phyloP scores from a whole-genome alignment of 2,329 filamentous ascomycete species.

The Cytospora piceae region DNA sequence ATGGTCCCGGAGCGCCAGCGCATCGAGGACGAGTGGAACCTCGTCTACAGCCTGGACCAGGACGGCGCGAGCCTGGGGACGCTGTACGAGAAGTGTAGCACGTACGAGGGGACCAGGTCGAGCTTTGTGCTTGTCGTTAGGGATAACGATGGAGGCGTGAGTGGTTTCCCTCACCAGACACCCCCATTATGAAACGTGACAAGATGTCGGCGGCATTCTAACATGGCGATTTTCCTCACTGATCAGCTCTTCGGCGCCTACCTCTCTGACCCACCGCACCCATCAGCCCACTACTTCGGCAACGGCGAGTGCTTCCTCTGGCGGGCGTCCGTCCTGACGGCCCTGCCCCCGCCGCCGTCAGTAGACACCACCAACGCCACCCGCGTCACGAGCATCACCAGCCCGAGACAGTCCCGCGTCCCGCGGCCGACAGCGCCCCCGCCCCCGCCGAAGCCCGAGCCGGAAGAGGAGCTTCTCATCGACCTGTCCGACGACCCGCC shows the following conservation, averaged over 20 bases:
- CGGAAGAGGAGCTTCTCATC: constrained; percentile 25
- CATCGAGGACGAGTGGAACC: constrained; percentile 82
- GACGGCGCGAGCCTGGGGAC: constrained; percentile 87
- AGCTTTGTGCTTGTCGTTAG: constrained; percentile 89
- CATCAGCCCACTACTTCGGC: constrained; percentile 84
- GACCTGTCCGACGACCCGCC: constrained; percentile 30
- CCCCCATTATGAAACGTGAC: not conserved
- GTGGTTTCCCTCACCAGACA: constrained; percentile 39
- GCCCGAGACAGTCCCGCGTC: constrained; percentile 32
- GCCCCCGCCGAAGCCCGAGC: constrained; percentile 38
- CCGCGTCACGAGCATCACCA: constrained; percentile 48
- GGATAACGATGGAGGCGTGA: constrained; percentile 74
- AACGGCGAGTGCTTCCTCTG: constrained; percentile 96
- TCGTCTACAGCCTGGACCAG: constrained; percentile 89
- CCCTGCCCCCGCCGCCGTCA: constrained; percentile 71
- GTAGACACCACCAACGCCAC: constrained; percentile 53
- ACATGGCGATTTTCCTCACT: not conserved
- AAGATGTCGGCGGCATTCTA: constrained; percentile 1
- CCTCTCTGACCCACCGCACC: constrained; percentile 84
- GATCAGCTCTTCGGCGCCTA: constrained; percentile 85
- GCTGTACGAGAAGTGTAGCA: constrained; percentile 78
- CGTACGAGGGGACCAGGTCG: constrained; percentile 69
- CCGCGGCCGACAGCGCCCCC: constrained; percentile 20
- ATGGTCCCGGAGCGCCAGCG: constrained; percentile 86
- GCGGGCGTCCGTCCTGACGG: constrained; percentile 70